Evolutionary conservation across 192 early-diverging fungal genomes (phyloP), one percentile per base, ranked within the genome.

Genomic region (Neocallimastix lanati): DNA sequence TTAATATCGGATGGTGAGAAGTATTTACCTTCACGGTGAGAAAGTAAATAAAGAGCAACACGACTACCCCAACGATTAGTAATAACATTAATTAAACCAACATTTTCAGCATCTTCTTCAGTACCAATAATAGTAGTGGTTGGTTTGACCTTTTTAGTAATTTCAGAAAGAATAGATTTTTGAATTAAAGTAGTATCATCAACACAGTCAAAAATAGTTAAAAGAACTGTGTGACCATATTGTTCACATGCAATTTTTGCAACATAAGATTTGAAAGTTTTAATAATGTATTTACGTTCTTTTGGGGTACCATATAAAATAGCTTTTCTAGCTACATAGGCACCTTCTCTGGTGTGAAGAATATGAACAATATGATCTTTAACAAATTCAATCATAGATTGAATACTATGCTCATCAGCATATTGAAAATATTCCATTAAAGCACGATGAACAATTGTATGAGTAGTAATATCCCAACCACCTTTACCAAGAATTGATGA

Each of bases 281-380:
- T 94, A 79, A 96, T 84, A 78, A 98, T 96, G 25, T 86, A 85
- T 86, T 97, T 97, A 83, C 95, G 92, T 84, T 96, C 95, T 87
- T 97, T 97, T 38, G 94, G 87, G 28, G 91, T 87, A 14, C 91
- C 92, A 82, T 95, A 85, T 28, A 93, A 84, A 78, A 98, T 79
- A 78, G 91, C 93, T 35, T 92, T 88, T 90, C 95, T 95, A 11
- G 91, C 92, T 28, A 93, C 93, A 29, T 90, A 92, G 12, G 96
- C 89, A 79, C 96, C 96, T 80, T 97, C 96, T 77, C 92, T 87
- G 36, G 96, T 98, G 82, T 98, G 96, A 79, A 97, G 85, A 77
- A 98, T 93, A 84, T 94, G 90, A 29, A 90, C 90, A 13, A 95
- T 85, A 79, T 93, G 90, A 80, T 95, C 93, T 82, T 94, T 93